Percentiles rank a stretch among this genome's conserved stretches.
Evolutionary conservation across 805 yeast genomes (phyloP).

Genomic region (Candida takata): DNA sequence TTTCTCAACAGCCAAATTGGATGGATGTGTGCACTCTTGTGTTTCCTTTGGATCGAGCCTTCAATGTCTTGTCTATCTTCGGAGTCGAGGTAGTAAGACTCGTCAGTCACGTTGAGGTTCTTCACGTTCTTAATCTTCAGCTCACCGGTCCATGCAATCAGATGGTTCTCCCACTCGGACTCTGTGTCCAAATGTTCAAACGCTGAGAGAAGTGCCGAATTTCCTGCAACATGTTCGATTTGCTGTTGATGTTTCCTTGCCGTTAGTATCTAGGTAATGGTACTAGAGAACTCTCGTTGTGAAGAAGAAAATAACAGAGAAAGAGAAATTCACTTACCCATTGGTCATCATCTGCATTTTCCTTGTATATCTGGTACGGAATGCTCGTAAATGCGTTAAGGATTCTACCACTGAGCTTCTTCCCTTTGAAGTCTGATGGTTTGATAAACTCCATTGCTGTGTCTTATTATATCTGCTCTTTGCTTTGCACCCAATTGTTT

Average conservation of each 20-base stretch:
- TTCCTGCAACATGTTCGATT: constrained; percentile 65
- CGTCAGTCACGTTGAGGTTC: constrained; percentile 29
- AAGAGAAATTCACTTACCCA: constrained; percentile 12
- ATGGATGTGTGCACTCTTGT: constrained; percentile 49
- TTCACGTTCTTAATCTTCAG: constrained; percentile 27
- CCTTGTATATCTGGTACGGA: constrained; percentile 52
- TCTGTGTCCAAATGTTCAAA: constrained; percentile 54
- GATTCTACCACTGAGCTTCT: constrained; percentile 46
- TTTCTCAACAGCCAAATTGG: constrained; percentile 86
- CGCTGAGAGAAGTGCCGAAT: constrained; percentile 77
- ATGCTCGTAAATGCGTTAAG: constrained; percentile 60
- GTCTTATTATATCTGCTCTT: neutral
- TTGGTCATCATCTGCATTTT: constrained; percentile 26
- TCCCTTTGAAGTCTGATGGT: constrained; percentile 20
- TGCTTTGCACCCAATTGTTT: too few relatives aligned
- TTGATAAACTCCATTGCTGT: constrained; percentile 12
- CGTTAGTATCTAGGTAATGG: too few relatives aligned
- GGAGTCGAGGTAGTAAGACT: constrained; percentile 53
- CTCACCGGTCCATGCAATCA: constrained; percentile 96
- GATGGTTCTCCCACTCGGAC: constrained; percentile 79
- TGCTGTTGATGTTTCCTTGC: too few relatives aligned
- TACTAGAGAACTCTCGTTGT: too few relatives aligned
- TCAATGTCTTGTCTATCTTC: constrained; percentile 49
- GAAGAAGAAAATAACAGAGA: too few relatives aligned
- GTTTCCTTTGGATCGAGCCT: constrained; percentile 36